These are phyloP conservation scores for Megacollybia platyphylla DNA, from an alignment of 1,284 basidiomycete genomes.

Conservation along the genomic window DNA sequence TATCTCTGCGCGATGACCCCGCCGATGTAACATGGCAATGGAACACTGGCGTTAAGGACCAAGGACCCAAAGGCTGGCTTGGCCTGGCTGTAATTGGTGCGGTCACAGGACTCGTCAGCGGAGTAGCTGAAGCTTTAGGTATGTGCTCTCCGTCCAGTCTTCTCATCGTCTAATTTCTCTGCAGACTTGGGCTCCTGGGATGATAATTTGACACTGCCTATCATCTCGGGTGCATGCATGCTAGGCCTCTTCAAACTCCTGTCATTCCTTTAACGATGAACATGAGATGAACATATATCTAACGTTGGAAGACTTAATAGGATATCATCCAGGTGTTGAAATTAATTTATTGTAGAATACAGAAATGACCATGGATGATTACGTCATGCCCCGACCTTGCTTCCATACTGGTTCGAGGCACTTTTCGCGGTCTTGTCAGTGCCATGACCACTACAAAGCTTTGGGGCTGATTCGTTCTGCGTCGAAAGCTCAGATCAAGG, in stretches of 20 bases:
- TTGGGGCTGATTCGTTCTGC: slow-evolving; percentile 24
- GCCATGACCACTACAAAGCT: slow-evolving; percentile 24
- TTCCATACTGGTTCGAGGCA: not conserved
- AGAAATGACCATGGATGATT: too few relatives aligned
- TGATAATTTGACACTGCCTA: slow-evolving; percentile 89
- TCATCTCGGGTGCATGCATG: slow-evolving; percentile 78
- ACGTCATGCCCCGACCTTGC: too few relatives aligned
- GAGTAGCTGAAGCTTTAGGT: slow-evolving; percentile 79
- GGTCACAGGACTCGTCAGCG: slow-evolving; percentile 68
- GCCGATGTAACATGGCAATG: slow-evolving; percentile 40
- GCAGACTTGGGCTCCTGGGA: slow-evolving; percentile 81
- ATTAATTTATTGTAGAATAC: too few relatives aligned
- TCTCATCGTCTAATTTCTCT: slow-evolving; percentile 5
- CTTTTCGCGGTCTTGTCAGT: not conserved
- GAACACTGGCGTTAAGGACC: slow-evolving; percentile 24
- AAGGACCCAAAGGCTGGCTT: slow-evolving; percentile 22
- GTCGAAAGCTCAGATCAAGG: slow-evolving; percentile 32
- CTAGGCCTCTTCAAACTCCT: slow-evolving; percentile 53
- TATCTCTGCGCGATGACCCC: slow-evolving; percentile 24
- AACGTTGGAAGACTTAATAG: too few relatives aligned
- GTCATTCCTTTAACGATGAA: not conserved
- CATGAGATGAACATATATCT: not conserved
- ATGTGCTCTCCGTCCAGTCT: slow-evolving; percentile 15
- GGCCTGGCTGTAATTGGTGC: slow-evolving; percentile 48
- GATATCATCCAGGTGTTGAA: too few relatives aligned